Evolutionary conservation across 169 alveolate genomes (phyloP).

Genomic region (Plasmodium coatneyi): DNA sequence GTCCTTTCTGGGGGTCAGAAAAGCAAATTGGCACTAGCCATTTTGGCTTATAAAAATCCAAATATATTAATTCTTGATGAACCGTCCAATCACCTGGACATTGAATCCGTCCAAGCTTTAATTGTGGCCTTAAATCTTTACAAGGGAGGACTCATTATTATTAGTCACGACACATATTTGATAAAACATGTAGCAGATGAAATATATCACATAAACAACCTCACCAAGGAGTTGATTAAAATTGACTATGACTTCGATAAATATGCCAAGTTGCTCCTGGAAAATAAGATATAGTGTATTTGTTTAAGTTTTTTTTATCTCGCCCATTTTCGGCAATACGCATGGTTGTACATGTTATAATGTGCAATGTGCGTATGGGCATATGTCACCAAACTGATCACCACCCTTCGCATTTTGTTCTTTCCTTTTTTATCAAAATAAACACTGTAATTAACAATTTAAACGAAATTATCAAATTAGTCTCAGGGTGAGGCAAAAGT

Average conservation of each 20-base stretch:
- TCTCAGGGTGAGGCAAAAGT: neutral
- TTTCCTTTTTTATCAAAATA: neutral
- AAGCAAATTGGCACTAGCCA: conserved; percentile 96
- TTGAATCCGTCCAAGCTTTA: conserved; percentile 98
- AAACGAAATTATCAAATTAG: neutral
- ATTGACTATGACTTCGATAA: conserved; percentile 93
- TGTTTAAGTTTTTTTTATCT: neutral
- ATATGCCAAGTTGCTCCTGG: conserved; percentile 89
- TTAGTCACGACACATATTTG: conserved; percentile 96
- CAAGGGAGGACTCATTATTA: conserved; percentile 96
- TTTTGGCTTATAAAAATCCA: conserved; percentile 96
- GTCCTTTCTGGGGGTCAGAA: conserved; percentile 98
- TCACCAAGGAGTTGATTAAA: conserved; percentile 87
- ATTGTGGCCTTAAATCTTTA: conserved; percentile 94
- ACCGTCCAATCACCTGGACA: conserved; percentile 98
- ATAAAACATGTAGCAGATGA: conserved; percentile 94
- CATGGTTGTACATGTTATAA: neutral
- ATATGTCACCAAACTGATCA: neutral
- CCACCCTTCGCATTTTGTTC: neutral
- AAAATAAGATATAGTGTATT: conserved; percentile 47
- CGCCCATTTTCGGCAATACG: neutral
- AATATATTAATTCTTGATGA: conserved; percentile 96
- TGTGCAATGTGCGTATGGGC: neutral
- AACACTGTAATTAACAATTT: neutral
- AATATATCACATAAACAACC: conserved; percentile 91